A percentile compares a stretch with the other conserved stretches of the same genome.
phyloP scores from a whole-genome alignment of 106 monocot genomes.

The Xerophyta viscosa region DNA sequence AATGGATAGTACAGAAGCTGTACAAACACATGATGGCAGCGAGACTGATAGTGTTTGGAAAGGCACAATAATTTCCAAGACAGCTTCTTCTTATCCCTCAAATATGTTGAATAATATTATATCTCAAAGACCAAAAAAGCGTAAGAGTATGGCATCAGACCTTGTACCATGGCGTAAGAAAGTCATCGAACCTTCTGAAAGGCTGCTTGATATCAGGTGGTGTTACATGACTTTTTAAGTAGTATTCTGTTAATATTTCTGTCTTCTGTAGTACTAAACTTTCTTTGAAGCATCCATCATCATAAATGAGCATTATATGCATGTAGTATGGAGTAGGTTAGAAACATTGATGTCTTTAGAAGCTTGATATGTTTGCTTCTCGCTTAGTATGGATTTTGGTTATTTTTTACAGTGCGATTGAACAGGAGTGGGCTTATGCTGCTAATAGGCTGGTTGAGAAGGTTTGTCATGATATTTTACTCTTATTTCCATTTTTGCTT shows the following conservation, averaged over 20 bases:
- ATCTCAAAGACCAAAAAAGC: slow-evolving; percentile 17
- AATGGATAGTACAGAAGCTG: slow-evolving; percentile 4
- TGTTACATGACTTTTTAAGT: not conserved
- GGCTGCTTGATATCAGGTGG: slow-evolving; percentile 32
- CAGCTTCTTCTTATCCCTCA: slow-evolving; percentile 11
- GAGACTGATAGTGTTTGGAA: slow-evolving; percentile 8
- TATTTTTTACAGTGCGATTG: slow-evolving; percentile 28
- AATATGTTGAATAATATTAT: slow-evolving; percentile 12
- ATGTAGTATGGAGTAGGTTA: too few species aligned
- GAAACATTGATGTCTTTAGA: too few species aligned
- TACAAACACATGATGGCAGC: slow-evolving; percentile 18
- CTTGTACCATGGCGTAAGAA: slow-evolving; percentile 46
- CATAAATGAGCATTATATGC: slow-evolving; percentile 22
- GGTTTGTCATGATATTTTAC: too few species aligned
- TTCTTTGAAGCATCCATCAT: slow-evolving; percentile 19
- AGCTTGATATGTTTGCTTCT: not conserved
- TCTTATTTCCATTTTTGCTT: too few species aligned
- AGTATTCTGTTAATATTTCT: too few species aligned
- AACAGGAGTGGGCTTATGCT: slow-evolving; percentile 6
- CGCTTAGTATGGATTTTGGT: too few species aligned
- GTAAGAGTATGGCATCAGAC: slow-evolving; percentile 20
- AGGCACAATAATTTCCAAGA: slow-evolving; percentile 6
- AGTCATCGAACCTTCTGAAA: slow-evolving; percentile 19
- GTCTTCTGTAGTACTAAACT: slow-evolving; percentile 1
- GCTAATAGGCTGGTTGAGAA: slow-evolving; percentile 43